Evolutionary conservation across 495 filamentous ascomycete genomes (phyloP), one percentile per base, ranked within the genome.

Genomic region (Tuber umbilicatum): DNA sequence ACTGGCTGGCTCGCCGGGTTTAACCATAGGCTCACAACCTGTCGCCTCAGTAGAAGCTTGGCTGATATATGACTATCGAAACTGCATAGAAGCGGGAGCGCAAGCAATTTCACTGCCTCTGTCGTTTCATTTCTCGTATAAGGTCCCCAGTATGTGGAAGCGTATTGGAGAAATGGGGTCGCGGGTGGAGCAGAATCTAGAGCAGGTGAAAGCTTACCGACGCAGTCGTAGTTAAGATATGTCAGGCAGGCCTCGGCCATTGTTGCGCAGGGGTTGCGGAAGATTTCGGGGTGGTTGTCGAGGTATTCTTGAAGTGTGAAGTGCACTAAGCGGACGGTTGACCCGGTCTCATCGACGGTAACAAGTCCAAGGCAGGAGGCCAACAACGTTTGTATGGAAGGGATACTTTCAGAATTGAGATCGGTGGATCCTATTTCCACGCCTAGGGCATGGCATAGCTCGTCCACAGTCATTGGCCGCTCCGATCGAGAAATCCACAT

Each of bases 11-110:
- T n/a, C n/a, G 0, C 6, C 45, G n/a, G 17, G 42, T 5, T 2
- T 1, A 0, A 0, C 0, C 1, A n/a, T 3, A 0, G 1, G 9
- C 0, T 0, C n/a, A n/a, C n/a, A 23, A 23, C 1, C 5, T 60
- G 1, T 3, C 7, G n/a, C 0, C 2, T 10, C 0, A 60, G 10
- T 3, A 60, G 50, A n/a, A 60, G 9, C 1, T 60, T 14, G 2
- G 50, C 50, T 27, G 50, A 60, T 27, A 60, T 60, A 31, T 60
- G 50, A 16, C n/a, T 60, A 27, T 31, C n/a, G 31, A 27, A 60
- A n/a, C 5, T 12, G 1, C 0, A 3, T 3, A 60, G n/a, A 14
- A 60, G 50, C n/a, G 2, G 50, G 1, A 60, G 23, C 31, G 50
- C n/a, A 31, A 60, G 50, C 3, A 21, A 31, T 27, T 31, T 60